phyloP scores from a whole-genome alignment of 108 stramenopile genomes.

The Fragilaria crotonensis region DNA sequence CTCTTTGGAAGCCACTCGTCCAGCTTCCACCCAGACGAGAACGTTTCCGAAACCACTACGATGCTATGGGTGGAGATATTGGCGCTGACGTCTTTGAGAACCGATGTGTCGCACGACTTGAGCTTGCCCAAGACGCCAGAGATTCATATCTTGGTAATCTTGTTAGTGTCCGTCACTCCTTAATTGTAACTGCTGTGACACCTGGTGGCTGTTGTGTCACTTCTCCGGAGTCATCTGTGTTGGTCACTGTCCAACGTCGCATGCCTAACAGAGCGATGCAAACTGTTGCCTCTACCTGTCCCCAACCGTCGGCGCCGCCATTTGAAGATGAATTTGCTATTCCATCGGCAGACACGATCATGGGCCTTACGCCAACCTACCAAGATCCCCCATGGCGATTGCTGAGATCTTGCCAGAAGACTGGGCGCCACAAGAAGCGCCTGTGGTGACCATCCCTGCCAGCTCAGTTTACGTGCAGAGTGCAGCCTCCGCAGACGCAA shows the following conservation, averaged over 20 bases:
- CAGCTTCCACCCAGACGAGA: not conserved
- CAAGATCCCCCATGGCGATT: not conserved
- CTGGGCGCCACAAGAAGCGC: conserved; percentile 10
- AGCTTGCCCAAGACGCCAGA: conserved; percentile 8
- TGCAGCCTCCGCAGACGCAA: not conserved
- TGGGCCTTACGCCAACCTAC: not conserved
- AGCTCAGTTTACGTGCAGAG: not conserved
- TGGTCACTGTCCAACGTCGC: conserved; percentile 1
- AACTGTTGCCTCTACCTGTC: not conserved
- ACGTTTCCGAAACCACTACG: not conserved
- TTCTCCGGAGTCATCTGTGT: conserved; percentile 12
- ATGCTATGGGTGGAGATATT: not conserved
- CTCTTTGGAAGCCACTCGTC: not conserved
- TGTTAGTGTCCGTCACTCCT: conserved; percentile 10
- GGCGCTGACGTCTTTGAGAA: not conserved
- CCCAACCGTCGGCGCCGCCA: conserved; percentile 4
- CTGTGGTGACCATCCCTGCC: conserved; percentile 5
- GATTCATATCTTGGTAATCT: conserved; percentile 10
- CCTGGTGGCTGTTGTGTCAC: conserved; percentile 5
- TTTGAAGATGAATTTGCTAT: not conserved
- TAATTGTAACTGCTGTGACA: conserved; percentile 7
- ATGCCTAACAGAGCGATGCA: not conserved
- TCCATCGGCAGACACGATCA: not conserved
- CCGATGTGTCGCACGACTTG: not conserved
- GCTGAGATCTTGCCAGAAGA: conserved; percentile 5